These are phyloP conservation scores for Ascochyta lentis DNA, from an alignment of 2,329 filamentous ascomycete genomes.

Conservation along the genomic window DNA sequence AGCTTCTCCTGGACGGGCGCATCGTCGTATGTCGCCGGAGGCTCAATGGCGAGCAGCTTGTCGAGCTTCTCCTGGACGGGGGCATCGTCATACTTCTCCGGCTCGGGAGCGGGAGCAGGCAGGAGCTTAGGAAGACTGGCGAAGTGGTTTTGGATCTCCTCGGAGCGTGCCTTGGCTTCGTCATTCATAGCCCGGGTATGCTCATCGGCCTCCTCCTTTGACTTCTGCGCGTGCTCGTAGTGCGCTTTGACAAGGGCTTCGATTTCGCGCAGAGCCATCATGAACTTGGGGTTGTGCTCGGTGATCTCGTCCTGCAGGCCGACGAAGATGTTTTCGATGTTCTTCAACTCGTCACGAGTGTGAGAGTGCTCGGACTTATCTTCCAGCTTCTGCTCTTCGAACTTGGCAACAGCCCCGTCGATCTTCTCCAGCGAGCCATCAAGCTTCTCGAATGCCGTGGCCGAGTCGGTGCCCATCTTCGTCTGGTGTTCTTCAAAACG, in stretches of 20 bases:
- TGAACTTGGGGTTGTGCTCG: conserved; percentile 87
- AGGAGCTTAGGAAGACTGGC: conserved; percentile 54
- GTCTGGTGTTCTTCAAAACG: conserved; percentile 83
- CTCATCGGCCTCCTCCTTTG: conserved; percentile 54
- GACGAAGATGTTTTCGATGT: conserved; percentile 74
- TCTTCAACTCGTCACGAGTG: conserved; percentile 80
- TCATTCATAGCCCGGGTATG: conserved; percentile 52
- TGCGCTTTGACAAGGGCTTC: conserved; percentile 82
- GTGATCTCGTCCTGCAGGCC: conserved; percentile 78
- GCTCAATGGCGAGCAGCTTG: conserved; percentile 59
- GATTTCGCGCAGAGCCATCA: conserved; percentile 87
- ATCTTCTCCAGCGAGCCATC: conserved; percentile 69
- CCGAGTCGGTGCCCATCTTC: conserved; percentile 85
- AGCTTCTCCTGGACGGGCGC: conserved; percentile 63
- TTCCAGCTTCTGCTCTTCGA: conserved; percentile 77
- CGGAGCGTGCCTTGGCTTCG: conserved; percentile 52
- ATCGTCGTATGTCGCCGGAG: conserved; percentile 47
- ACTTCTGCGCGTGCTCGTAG: conserved; percentile 81
- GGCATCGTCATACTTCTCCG: conserved; percentile 62
- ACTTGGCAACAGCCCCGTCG: conserved; percentile 75
- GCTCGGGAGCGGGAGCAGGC: conserved; percentile 47
- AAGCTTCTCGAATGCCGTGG: conserved; percentile 82
- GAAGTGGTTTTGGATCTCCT: conserved; percentile 51
- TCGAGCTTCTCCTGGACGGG: conserved; percentile 64
- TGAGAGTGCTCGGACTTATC: conserved; percentile 80